phyloP scores from a whole-genome alignment of 2,329 filamentous ascomycete genomes.

The Penicillium sp. region DNA sequence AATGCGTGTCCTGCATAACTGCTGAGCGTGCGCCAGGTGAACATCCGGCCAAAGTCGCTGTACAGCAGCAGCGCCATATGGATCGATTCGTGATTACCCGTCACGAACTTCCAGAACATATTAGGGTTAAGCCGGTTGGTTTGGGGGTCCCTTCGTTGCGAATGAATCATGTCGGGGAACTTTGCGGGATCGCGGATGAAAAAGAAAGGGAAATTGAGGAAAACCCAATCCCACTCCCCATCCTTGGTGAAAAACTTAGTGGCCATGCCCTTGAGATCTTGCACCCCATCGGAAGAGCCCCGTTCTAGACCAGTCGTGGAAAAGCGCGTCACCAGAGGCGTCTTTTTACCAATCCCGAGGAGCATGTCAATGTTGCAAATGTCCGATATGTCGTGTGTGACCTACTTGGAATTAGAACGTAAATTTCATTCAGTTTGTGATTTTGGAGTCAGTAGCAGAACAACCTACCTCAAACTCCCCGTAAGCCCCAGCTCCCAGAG shows the following conservation, averaged over 20 bases:
- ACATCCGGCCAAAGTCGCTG: background rate
- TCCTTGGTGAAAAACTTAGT: background rate
- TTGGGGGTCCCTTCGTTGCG: background rate
- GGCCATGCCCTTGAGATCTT: background rate
- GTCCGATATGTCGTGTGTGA: background rate
- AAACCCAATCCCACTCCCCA: slow-evolving; percentile 1
- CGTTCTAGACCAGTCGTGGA: background rate
- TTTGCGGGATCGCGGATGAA: background rate
- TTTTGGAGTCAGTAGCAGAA: background rate
- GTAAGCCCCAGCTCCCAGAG: background rate
- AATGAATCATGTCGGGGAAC: slow-evolving; percentile 1
- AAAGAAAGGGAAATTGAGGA: slow-evolving; percentile 1
- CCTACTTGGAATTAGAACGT: background rate
- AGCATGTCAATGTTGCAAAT: background rate
- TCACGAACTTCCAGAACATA: background rate
- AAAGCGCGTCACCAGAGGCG: background rate
- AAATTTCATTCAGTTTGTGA: background rate
- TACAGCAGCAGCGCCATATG: background rate
- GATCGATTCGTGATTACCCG: background rate
- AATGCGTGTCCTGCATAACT: background rate
- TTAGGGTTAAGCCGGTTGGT: background rate
- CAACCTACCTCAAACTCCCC: slow-evolving; percentile 1
- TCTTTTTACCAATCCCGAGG: background rate
- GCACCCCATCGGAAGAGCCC: background rate
- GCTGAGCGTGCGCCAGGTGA: background rate